These are phyloP conservation scores for Trichoderma aggressivum DNA, from an alignment of 2,329 filamentous ascomycete species.

Conservation along the genomic window DNA sequence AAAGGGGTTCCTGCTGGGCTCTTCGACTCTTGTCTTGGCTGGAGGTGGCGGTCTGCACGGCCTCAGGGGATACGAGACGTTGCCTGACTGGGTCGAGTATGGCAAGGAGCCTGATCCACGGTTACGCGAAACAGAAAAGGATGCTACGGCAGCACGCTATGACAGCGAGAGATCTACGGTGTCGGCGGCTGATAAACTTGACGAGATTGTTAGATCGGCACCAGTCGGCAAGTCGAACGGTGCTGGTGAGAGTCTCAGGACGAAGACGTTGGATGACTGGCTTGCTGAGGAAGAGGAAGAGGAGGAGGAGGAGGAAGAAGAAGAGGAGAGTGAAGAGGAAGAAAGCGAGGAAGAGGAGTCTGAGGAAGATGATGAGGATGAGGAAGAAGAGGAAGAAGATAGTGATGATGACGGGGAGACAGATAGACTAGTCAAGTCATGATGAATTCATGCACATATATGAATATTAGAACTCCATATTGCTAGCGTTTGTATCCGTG, in stretches of 20 bases:
- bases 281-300: slow-evolving; percentile 67
- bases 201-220: slow-evolving; percentile 47
- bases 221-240: slow-evolving; percentile 48
- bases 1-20: slow-evolving; percentile 75
- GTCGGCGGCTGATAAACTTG: slow-evolving; percentile 62
- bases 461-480: background rate
- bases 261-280: slow-evolving; percentile 91
- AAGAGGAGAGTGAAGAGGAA: slow-evolving; percentile 50
- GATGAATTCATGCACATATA: background rate
- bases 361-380: slow-evolving; percentile 44
- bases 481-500: too few species aligned
- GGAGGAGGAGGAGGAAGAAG: slow-evolving; percentile 53
- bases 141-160: slow-evolving; percentile 29
- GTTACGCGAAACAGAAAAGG: slow-evolving; percentile 60
- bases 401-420: slow-evolving; percentile 46
- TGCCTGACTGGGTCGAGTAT: slow-evolving; percentile 81
- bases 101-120: slow-evolving; percentile 76
- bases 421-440: slow-evolving; percentile 39
- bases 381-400: slow-evolving; percentile 48
- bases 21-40: slow-evolving; percentile 79
- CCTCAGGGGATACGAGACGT: slow-evolving; percentile 70
- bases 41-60: slow-evolving; percentile 70
- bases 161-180: slow-evolving; percentile 36
- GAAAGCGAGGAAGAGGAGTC: slow-evolving; percentile 46
- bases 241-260: slow-evolving; percentile 49